These are phyloP conservation scores for Epichloe coenophiala DNA, from an alignment of 2,329 filamentous ascomycete species.

Conservation along the genomic window DNA sequence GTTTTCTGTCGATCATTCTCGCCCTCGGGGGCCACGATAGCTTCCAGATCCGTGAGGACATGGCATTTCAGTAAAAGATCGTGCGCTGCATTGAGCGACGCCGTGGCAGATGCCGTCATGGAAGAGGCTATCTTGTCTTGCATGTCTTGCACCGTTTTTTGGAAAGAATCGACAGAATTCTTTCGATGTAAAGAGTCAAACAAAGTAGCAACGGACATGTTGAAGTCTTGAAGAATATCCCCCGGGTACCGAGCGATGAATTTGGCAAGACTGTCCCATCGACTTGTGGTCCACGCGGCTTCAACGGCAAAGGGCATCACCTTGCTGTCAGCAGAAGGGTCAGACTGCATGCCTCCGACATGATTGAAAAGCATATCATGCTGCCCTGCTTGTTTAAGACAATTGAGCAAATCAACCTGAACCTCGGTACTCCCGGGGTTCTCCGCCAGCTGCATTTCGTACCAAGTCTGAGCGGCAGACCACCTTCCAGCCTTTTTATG, in stretches of 20 bases:
- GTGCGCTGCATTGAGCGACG: conserved; percentile 73
- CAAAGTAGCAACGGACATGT: conserved; percentile 56
- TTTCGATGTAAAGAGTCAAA: conserved; percentile 46
- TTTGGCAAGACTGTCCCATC: conserved; percentile 62
- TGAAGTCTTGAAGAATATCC: conserved; percentile 50
- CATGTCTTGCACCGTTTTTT: conserved; percentile 44
- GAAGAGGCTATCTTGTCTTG: conserved; percentile 58
- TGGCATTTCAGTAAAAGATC: conserved; percentile 78
- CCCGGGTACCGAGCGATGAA: conserved; percentile 44
- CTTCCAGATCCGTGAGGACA: conserved; percentile 74
- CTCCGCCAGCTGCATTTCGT: conserved; percentile 76
- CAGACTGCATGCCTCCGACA: conserved; percentile 58
- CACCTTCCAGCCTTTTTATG: conserved; percentile 88
- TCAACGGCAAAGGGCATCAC: conserved; percentile 78
- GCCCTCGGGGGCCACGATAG: conserved; percentile 45
- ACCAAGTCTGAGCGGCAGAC: conserved; percentile 95
- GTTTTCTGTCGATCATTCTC: conserved; percentile 23
- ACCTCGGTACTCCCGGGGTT: conserved; percentile 63
- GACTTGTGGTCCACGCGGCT: conserved; percentile 78
- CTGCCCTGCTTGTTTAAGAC: conserved; percentile 89
- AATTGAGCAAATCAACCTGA: conserved; percentile 73
- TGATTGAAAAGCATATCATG: conserved; percentile 81
- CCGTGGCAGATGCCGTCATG: conserved; percentile 63
- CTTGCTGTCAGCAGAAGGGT: conserved; percentile 38
- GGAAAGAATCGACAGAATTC: conserved; percentile 37